These are phyloP conservation scores for Xylaria acuta DNA, from an alignment of 495 filamentous ascomycete genomes.

Conservation along the genomic window DNA sequence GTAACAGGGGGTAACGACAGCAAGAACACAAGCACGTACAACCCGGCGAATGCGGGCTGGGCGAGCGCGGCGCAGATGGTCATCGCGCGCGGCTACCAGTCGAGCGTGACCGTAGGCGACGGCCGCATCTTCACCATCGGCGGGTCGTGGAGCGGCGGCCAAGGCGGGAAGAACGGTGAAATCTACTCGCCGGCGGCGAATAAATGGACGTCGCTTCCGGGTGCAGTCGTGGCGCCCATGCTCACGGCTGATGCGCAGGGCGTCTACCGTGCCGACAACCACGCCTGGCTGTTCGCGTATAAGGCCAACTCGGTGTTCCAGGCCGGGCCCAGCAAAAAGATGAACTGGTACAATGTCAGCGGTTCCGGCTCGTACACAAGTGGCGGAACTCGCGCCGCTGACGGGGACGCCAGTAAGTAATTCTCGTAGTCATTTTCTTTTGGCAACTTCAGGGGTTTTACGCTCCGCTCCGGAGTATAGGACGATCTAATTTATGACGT, in stretches of 20 bases:
- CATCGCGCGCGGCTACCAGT: slow-evolving; percentile 63
- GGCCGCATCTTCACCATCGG: slow-evolving; percentile 67
- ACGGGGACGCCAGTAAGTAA: slow-evolving; percentile 53
- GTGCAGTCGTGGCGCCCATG: slow-evolving; percentile 52
- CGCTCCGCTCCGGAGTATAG: too few species aligned
- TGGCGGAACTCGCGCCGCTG: slow-evolving; percentile 47
- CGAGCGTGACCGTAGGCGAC: slow-evolving; percentile 57
- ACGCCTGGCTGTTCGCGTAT: slow-evolving; percentile 69
- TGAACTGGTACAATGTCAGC: slow-evolving; percentile 64
- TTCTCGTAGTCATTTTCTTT: slow-evolving; percentile 50
- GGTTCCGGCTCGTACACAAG: slow-evolving; percentile 45
- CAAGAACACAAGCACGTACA: slow-evolving; percentile 55
- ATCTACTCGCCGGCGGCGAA: slow-evolving; percentile 52
- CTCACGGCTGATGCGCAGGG: slow-evolving; percentile 56
- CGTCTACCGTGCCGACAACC: slow-evolving; percentile 59
- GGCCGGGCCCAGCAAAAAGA: slow-evolving; percentile 59
- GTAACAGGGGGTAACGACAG: slow-evolving; percentile 60
- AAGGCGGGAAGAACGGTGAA: slow-evolving; percentile 58
- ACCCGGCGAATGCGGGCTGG: slow-evolving; percentile 43
- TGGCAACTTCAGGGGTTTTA: neutral
- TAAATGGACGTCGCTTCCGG: slow-evolving; percentile 39
- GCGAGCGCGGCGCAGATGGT: slow-evolving; percentile 46
- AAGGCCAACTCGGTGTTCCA: slow-evolving; percentile 62
- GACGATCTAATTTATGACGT: slow-evolving; percentile 33
- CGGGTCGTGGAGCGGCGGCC: slow-evolving; percentile 60